Evolutionary conservation across 1,284 basidiomycete genomes (phyloP), one percentile per base, ranked within the genome.

Genomic region (Ustilago tritici): DNA sequence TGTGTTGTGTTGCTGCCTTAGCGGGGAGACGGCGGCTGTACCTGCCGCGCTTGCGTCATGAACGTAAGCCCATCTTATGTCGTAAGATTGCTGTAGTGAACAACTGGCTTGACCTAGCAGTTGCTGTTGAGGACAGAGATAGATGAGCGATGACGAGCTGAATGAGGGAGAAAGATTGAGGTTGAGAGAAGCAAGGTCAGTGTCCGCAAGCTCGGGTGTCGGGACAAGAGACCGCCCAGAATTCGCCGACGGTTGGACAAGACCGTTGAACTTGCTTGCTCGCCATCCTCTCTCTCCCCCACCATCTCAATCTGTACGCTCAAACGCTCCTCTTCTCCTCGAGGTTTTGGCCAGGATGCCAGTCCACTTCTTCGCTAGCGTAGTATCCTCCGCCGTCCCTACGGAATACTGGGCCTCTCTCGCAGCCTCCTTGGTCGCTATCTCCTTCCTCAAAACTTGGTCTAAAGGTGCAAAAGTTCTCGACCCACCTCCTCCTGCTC

Each of bases 371-470:
- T 31, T 80, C 12, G 66, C 68, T 12, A 69, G 70, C 7, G n/a
- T 67, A 4, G 59, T 78, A 3, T 75, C 69, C 17, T 61, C 61
- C 17, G 12, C 54, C 28, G 17, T 78, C 2, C 62, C 76, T 1
- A 66, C 74, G n/a, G 78, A 80, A 34, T 75, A 80, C 56, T 80
- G 76, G 67, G 78, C 73, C 17, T 65, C 71, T 4, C 36, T 76
- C 15, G 63, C 74, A n/a, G 73, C 63, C 1, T 54, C 68, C 0
- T 28, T 56, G 8, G 23, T 80, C 12, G 70, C 70, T 34, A 52
- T 76, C 12, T 70, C 68, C 0, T 64, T 80, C 15, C 62, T 83
- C 47, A 79, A 80, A 40, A 73, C 64, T 32, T 83, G 81, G 81
- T 75, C 80, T 1, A 55, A 61, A 9, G 81, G 81, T 11, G 65